phyloP scores from a whole-genome alignment of 768 basidiomycete genomes.

The Vishniacozyma victoriae region DNA sequence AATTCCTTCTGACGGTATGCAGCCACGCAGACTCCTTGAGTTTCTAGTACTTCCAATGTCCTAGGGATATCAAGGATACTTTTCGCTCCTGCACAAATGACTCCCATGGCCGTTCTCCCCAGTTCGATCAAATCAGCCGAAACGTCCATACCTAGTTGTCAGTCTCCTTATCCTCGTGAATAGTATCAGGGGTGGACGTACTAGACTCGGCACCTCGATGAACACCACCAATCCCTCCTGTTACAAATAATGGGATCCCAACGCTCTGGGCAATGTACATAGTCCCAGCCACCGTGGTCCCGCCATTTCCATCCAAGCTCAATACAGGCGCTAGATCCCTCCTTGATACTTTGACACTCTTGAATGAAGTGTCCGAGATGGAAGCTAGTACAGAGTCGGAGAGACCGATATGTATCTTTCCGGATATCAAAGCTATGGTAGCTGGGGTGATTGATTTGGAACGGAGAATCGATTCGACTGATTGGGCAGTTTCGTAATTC shows the following conservation, averaged over 20 bases:
- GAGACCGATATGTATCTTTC: slow-evolving; percentile 81
- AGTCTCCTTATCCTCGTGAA: background rate
- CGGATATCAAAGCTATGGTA: slow-evolving; percentile 77
- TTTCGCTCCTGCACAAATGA: slow-evolving; percentile 90
- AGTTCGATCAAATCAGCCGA: slow-evolving; percentile 91
- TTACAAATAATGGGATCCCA: slow-evolving; percentile 73
- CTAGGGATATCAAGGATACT: slow-evolving; percentile 85
- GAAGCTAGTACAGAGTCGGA: slow-evolving; percentile 59
- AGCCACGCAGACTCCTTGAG: slow-evolving; percentile 84
- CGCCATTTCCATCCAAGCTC: slow-evolving; percentile 56
- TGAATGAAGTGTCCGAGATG: slow-evolving; percentile 56
- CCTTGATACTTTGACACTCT: slow-evolving; percentile 38
- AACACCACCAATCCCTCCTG: slow-evolving; percentile 87
- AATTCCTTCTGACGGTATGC: slow-evolving; percentile 76
- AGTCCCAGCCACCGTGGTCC: slow-evolving; percentile 54
- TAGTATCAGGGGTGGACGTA: slow-evolving; percentile 45
- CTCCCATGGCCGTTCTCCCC: slow-evolving; percentile 77
- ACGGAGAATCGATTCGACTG: slow-evolving; percentile 69
- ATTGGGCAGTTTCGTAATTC: slow-evolving; percentile 64
- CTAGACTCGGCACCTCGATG: slow-evolving; percentile 69
- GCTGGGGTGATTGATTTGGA: slow-evolving; percentile 75
- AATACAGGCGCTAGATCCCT: slow-evolving; percentile 34
- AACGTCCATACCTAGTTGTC: slow-evolving; percentile 71
- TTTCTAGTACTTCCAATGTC: slow-evolving; percentile 62
- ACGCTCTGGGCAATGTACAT: slow-evolving; percentile 56